phyloP scores from a whole-genome alignment of 305 asterid species.

The Fraxinus sp. region DNA sequence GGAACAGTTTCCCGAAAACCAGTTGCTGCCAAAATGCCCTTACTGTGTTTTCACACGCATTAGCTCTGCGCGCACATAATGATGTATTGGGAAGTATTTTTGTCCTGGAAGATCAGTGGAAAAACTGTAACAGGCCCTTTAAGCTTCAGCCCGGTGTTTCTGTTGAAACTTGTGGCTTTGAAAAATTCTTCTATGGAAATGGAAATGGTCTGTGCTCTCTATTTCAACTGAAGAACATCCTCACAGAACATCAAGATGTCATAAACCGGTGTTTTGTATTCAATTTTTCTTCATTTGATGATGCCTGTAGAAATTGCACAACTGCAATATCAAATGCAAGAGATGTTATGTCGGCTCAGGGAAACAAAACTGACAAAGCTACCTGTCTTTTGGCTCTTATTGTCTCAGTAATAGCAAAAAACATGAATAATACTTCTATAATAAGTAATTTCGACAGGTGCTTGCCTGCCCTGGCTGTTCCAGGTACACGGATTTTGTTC shows the following conservation, averaged over 20 bases:
- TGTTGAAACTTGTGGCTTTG: conserved; percentile 44
- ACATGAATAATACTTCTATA: conserved; percentile 26
- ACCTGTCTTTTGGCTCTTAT: conserved; percentile 49
- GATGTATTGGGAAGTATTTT: conserved; percentile 34
- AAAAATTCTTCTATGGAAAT: conserved; percentile 33
- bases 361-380: conserved; percentile 37
- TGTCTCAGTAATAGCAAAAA: conserved; percentile 44
- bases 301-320: conserved; percentile 46
- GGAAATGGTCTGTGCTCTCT: conserved; percentile 39
- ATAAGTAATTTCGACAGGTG: conserved; percentile 50
- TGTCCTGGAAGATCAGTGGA: conserved; percentile 42
- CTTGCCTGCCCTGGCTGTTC: conserved; percentile 48
- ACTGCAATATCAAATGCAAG: conserved; percentile 29
- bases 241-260: conserved; percentile 14
- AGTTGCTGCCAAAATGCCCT: conserved; percentile 66
- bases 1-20: conserved; percentile 51
- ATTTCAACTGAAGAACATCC: conserved; percentile 24
- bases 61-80: conserved; percentile 43
- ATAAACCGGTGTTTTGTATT: conserved; percentile 42
- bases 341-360: conserved; percentile 21
- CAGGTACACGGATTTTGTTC: conserved; percentile 36
- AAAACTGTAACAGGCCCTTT: conserved; percentile 36
- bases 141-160: conserved; percentile 47
- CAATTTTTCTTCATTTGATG: conserved; percentile 39
- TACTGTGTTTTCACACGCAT: conserved; percentile 40